phyloP scores from a whole-genome alignment of 352 stramenopile species.

The Pythium utonaiense region DNA sequence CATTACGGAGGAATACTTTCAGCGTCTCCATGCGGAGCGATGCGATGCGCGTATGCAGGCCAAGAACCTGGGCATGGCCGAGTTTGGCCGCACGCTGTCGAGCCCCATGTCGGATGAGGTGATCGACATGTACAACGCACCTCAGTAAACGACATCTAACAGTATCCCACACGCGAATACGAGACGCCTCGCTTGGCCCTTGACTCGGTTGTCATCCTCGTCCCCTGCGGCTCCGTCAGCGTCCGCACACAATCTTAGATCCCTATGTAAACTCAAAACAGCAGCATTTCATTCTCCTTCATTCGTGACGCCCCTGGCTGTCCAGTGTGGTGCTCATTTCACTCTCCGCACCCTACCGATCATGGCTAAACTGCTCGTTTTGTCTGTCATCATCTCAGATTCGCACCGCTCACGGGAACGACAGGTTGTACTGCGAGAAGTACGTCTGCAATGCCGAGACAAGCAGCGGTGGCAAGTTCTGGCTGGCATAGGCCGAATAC shows the following conservation, averaged over 20 bases:
- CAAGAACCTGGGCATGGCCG: constrained; percentile 79
- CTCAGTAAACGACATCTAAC: constrained; percentile 67
- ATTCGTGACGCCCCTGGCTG: neutral
- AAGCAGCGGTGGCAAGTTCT: constrained; percentile 34
- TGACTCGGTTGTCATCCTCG: neutral
- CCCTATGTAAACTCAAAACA: constrained; percentile 26
- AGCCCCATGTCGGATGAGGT: constrained; percentile 77
- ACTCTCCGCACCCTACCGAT: neutral
- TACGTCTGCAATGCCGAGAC: constrained; percentile 45
- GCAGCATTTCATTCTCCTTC: neutral
- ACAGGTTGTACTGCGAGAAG: constrained; percentile 62
- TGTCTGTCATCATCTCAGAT: neutral
- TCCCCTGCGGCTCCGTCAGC: constrained; percentile 14
- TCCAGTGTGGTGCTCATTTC: constrained; percentile 1
- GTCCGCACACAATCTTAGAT: constrained; percentile 36
- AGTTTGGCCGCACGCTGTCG: constrained; percentile 76
- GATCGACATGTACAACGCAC: constrained; percentile 88
- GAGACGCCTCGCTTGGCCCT: neutral
- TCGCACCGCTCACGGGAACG: constrained; percentile 47
- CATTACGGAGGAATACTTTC: constrained; percentile 82
- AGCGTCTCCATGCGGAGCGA: constrained; percentile 71
- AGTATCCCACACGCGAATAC: neutral
- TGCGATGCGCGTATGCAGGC: constrained; percentile 81
- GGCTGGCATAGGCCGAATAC: constrained; percentile 48
- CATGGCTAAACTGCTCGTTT: neutral